Evolutionary conservation across 371 early-diverging fungal species (phyloP), one percentile per base, ranked within the genome.

Genomic region (Mortierella sp.): DNA sequence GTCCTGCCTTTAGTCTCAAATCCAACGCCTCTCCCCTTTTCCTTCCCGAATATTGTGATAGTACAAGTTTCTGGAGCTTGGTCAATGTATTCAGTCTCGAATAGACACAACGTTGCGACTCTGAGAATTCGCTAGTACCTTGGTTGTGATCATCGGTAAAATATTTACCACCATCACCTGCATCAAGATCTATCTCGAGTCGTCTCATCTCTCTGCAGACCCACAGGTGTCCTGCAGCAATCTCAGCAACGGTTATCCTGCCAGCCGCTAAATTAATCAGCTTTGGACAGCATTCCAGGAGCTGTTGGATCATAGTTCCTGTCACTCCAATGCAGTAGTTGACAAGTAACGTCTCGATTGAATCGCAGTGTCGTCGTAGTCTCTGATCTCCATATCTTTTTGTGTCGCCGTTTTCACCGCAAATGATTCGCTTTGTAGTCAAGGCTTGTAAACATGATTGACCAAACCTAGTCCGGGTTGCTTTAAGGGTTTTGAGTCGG

Each of bases 231-330:
- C 57, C 57, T 19, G 10, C 34, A 2, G 4, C 10, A n/a, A 57
- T 57, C 17, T 57, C 57, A 6, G 19, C 3, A 9, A 17, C 34
- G 9, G 22, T 57, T 17, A 57, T 15, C 35, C n/a, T 57, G 22
- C 19, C 35, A 2, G 57, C 57, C 2, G 2, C 10, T 5, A 57
- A 17, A 7, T 22, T 32, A 4, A 28, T 8, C 2, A 57, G 57
- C 2, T 57, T 57, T 1, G 57, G 57, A 32, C 57, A 57, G n/a
- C 57, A 5, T 19, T 57, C 57, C 4, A 57, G 35, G 9, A 57
- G 4, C 10, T 2, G 2, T 32, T 57, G 57, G 15, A 57, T 34
- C 57, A 34, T 57, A 19, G 5, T 17, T 17, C 57, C 32, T 17
- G 57, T 57, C 34, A 57, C 19, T 7, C 15, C 6, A 10, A 3